Conservation (phyloP, 345 rosid genomes). For the Atalantia buxifolia region DNA sequence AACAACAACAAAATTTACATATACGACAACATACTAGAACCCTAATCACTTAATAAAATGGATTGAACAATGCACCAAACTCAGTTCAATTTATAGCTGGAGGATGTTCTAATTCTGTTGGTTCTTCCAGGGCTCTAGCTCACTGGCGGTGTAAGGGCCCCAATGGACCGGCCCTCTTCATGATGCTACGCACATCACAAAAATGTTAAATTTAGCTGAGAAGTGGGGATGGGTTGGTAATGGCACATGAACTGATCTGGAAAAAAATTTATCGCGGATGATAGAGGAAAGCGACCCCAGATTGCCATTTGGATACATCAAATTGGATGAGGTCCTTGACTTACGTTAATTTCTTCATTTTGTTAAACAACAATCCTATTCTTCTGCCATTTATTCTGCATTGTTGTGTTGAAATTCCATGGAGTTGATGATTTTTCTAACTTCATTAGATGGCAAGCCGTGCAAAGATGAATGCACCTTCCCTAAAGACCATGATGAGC, state of each 20-base stretch:
- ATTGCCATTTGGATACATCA: constrained; percentile 72
- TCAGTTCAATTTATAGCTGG: background rate
- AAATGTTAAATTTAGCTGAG: constrained; percentile 64
- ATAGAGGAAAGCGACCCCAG: constrained; percentile 79
- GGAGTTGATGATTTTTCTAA: background rate
- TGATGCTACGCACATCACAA: constrained; percentile 43
- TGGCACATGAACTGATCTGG: constrained; percentile 49
- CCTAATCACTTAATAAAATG: no score
- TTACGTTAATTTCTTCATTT: background rate
- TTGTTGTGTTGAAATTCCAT: background rate
- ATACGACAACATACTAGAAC: no score
- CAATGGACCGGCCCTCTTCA: constrained; percentile 91
- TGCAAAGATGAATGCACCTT: constrained; percentile 75
- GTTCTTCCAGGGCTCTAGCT: no score
- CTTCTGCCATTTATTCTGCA: background rate
- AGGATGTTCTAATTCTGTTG: background rate
- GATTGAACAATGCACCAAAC: background rate
- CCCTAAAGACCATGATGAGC: constrained; percentile 56
- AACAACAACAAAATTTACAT: no score
- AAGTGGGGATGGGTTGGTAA: constrained; percentile 74
- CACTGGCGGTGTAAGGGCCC: constrained; percentile 64
- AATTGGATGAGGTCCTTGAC: constrained; percentile 65
- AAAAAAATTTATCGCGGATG: constrained; percentile 64
- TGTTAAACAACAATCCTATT: background rate
- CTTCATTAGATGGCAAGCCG: constrained; percentile 69